Evolutionary conservation across 805 yeast genomes (phyloP), one percentile per base, ranked within the genome.

Genomic region (Danielozyma ontarioensis): DNA sequence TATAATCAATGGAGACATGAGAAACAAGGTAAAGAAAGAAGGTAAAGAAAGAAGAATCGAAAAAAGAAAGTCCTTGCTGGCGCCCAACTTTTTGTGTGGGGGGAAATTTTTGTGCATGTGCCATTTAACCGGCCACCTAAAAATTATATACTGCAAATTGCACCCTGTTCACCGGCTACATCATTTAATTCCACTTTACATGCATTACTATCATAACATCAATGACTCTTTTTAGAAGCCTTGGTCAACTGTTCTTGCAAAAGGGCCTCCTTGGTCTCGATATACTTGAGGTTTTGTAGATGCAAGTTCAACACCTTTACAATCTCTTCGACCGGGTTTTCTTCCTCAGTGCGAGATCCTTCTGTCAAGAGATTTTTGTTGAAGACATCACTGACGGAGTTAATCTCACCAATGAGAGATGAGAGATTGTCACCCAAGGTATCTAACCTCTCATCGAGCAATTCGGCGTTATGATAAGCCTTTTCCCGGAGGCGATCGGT

Each of bases 401-500:
- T 88, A 37, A 88, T 83, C 56, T 88, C 96, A 16, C 74, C 72
- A 29, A 88, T 84, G 51, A 88, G 67, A 0, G 88, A 73, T 2
- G 84, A 63, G 47, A 88, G 72, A 52, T 86, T 88, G 22, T 76
- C 69, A 6, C 94, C 95, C 51, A 93, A 67, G 10, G 74, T 63
- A 45, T 83, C 94, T 40, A 93, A 63, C 51, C 83, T 84, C 46
- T 80, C 88, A 53, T 86, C 95, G 41, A 93, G 65, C 27, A 78
- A 67, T 51, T 88, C 94, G 0, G 97, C 97, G 21, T 88, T 74
- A 41, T 74, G 78, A 56, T 90, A 93, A 0, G 96, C 94, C 45
- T 83, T 83, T 52, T 83, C 90, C 53, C 98, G 78, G 52, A 87
- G 84, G 55, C 83, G 84, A 53, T 90, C 97, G 33, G 84, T 77